Percentiles rank a stretch among this genome's conserved stretches.
phyloP scores from a whole-genome alignment of 768 basidiomycete genomes.

The Suillus subalutaceus region DNA sequence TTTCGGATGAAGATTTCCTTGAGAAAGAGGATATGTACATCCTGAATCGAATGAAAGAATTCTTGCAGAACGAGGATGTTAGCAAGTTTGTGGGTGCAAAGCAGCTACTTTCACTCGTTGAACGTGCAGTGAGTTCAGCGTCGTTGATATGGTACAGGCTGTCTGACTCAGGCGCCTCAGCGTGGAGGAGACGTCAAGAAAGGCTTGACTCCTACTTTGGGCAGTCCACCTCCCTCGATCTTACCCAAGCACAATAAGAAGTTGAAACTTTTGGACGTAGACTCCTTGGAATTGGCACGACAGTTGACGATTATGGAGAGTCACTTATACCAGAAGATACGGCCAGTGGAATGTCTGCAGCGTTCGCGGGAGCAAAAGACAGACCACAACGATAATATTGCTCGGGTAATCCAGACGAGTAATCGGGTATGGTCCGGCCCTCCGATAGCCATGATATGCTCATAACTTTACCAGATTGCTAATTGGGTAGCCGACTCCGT shows the following conservation, averaged over 20 bases:
- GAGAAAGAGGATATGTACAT: slow-evolving; percentile 87
- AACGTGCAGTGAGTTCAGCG: slow-evolving; percentile 67
- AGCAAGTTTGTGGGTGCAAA: slow-evolving; percentile 71
- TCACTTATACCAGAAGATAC: slow-evolving; percentile 82
- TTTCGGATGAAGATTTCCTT: slow-evolving; percentile 79
- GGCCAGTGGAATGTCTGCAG: slow-evolving; percentile 87
- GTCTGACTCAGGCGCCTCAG: slow-evolving; percentile 28
- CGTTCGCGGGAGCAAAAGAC: slow-evolving; percentile 77
- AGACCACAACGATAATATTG: slow-evolving; percentile 81
- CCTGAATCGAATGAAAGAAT: slow-evolving; percentile 80
- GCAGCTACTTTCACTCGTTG: slow-evolving; percentile 71
- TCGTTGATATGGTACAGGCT: slow-evolving; percentile 8
- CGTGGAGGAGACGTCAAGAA: slow-evolving; percentile 61
- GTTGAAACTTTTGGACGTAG: slow-evolving; percentile 83
- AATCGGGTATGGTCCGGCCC: slow-evolving; percentile 62
- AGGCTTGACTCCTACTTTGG: slow-evolving; percentile 54
- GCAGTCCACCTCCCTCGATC: slow-evolving; percentile 75
- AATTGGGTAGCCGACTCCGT: slow-evolving; percentile 91
- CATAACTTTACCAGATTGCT: slow-evolving; percentile 62
- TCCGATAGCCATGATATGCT: slow-evolving; percentile 5
- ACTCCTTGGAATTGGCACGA: slow-evolving; percentile 86
- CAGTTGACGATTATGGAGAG: slow-evolving; percentile 94
- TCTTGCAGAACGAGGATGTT: slow-evolving; percentile 68
- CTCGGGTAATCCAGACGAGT: slow-evolving; percentile 83
- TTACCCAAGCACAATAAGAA: slow-evolving; percentile 71